Conservation (phyloP, 768 basidiomycete genomes). For the Lactarius vividus region DNA sequence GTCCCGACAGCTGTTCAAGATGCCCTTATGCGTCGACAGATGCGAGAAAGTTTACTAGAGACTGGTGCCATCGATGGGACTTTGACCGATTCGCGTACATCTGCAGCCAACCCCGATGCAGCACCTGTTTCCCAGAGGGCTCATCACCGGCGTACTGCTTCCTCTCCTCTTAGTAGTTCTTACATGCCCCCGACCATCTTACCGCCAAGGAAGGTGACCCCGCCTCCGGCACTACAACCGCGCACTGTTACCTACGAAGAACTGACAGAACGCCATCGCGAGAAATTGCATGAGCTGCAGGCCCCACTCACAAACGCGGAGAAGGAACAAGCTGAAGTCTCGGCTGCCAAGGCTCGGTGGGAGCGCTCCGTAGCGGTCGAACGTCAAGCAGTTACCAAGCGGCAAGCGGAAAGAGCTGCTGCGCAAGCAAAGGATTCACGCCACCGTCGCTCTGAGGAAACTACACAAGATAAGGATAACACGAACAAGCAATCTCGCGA, state of each 20-base stretch:
- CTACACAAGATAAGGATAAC: slow-evolving; percentile 22
- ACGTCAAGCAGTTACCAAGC: slow-evolving; percentile 66
- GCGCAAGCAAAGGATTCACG: slow-evolving; percentile 51
- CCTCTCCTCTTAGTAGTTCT: slow-evolving; percentile 12
- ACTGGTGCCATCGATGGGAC: slow-evolving; percentile 23
- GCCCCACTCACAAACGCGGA: slow-evolving; percentile 79
- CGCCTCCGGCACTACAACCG: slow-evolving; percentile 49
- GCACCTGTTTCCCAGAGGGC: not conserved
- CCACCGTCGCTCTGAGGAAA: slow-evolving; percentile 47
- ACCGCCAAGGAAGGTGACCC: slow-evolving; percentile 43
- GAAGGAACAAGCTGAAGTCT: slow-evolving; percentile 71
- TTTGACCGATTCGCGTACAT: slow-evolving; percentile 8
- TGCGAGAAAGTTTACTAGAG: slow-evolving; percentile 66
- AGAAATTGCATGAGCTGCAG: slow-evolving; percentile 81
- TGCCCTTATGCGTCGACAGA: slow-evolving; percentile 68
- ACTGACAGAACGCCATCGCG: slow-evolving; percentile 78
- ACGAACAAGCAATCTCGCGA: slow-evolving; percentile 16
- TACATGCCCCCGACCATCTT: slow-evolving; percentile 44
- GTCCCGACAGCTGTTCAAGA: slow-evolving; percentile 73
- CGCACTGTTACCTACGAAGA: slow-evolving; percentile 84
- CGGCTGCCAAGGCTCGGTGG: slow-evolving; percentile 78
- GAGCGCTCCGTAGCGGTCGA: slow-evolving; percentile 73
- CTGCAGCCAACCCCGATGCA: slow-evolving; percentile 1
- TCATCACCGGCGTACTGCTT: slow-evolving; percentile 22
- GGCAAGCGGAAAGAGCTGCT: slow-evolving; percentile 65